Evolutionary conservation across 1,139 yeast genomes (phyloP).

Genomic region (Scheffersomyces lignicola): DNA sequence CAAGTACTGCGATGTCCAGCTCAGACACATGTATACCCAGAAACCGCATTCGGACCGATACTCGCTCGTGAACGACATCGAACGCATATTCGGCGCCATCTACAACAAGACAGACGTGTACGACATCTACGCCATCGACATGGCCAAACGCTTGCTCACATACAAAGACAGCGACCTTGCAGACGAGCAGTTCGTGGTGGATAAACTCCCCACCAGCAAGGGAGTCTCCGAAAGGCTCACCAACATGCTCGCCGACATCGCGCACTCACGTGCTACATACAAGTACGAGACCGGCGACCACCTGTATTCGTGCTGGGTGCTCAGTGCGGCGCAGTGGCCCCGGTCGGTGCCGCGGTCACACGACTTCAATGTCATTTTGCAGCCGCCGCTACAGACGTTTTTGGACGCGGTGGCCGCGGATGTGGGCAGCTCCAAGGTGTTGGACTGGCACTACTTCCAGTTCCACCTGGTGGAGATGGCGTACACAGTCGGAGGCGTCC

Average conservation of each 20-base stretch:
- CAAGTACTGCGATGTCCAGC: conserved; percentile 35
- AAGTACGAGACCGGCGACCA: conserved; percentile 11
- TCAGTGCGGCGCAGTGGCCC: conserved; percentile 43
- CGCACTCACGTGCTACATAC: conserved; percentile 19
- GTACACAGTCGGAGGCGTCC: conserved; percentile 24
- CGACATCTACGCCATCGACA: conserved; percentile 31
- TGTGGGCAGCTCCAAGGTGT: conserved; percentile 18
- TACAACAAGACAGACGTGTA: conserved; percentile 37
- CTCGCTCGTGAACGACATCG: conserved; percentile 19
- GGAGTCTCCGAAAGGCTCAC: conserved; percentile 30
- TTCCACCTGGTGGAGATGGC: conserved; percentile 35
- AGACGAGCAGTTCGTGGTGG: conserved; percentile 28
- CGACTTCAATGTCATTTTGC: conserved; percentile 20
- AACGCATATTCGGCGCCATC: conserved; percentile 33
- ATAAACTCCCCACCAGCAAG: conserved; percentile 25
- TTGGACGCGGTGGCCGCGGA: conserved; percentile 19
- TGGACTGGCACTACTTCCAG: conserved; percentile 32
- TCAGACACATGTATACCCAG: conserved; percentile 15
- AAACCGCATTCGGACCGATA: conserved; percentile 12
- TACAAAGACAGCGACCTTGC: conserved; percentile 21
- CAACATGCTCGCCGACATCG: conserved; percentile 37
- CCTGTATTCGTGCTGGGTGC: conserved; percentile 35
- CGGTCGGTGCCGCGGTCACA: conserved; percentile 35
- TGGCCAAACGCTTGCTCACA: conserved; percentile 37
- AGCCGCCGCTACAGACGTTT: conserved; percentile 13